phyloP scores from a whole-genome alignment of 1,139 yeast genomes.

The Blastobotrys niveus region DNA sequence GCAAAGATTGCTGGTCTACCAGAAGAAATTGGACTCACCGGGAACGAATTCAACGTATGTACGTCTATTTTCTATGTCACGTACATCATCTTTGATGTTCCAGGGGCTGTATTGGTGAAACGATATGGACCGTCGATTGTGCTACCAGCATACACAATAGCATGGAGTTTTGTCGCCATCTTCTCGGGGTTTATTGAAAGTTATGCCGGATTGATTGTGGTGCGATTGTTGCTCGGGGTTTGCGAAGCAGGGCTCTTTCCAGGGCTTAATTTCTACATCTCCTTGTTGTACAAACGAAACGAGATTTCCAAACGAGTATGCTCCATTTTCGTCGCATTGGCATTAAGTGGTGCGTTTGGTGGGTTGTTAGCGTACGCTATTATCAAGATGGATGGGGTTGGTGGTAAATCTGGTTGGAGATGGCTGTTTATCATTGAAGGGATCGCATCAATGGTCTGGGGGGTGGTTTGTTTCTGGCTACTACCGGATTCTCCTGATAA shows the following conservation, averaged over 20 bases:
- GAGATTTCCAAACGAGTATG: slow-evolving; percentile 23
- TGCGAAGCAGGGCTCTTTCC: slow-evolving; percentile 58
- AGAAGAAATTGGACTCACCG: slow-evolving; percentile 43
- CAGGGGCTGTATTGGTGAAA: slow-evolving; percentile 40
- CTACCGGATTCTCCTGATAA: slow-evolving; percentile 48
- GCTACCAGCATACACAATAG: slow-evolving; percentile 47
- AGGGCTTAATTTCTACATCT: slow-evolving; percentile 35
- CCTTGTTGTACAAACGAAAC: slow-evolving; percentile 27
- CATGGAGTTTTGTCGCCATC: slow-evolving; percentile 53
- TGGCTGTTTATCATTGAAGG: slow-evolving; percentile 78
- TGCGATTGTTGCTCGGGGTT: slow-evolving; percentile 48
- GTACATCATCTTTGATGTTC: slow-evolving; percentile 29
- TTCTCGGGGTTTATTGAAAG: slow-evolving; percentile 52
- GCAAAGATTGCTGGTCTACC: slow-evolving; percentile 57
- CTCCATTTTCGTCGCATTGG: slow-evolving; percentile 11
- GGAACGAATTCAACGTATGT: slow-evolving; percentile 36
- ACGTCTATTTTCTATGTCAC: slow-evolving; percentile 28
- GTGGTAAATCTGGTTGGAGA: slow-evolving; percentile 65
- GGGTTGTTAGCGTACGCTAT: slow-evolving; percentile 50
- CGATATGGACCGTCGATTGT: slow-evolving; percentile 32
- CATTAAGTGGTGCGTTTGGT: slow-evolving; percentile 17
- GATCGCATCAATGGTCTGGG: slow-evolving; percentile 46
- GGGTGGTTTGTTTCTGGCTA: slow-evolving; percentile 42
- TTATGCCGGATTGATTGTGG: slow-evolving; percentile 42
- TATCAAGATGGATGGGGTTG: slow-evolving; percentile 41